Evolutionary conservation across 1,284 basidiomycete species (phyloP).

Genomic region (Ceratobasidium sp.): DNA sequence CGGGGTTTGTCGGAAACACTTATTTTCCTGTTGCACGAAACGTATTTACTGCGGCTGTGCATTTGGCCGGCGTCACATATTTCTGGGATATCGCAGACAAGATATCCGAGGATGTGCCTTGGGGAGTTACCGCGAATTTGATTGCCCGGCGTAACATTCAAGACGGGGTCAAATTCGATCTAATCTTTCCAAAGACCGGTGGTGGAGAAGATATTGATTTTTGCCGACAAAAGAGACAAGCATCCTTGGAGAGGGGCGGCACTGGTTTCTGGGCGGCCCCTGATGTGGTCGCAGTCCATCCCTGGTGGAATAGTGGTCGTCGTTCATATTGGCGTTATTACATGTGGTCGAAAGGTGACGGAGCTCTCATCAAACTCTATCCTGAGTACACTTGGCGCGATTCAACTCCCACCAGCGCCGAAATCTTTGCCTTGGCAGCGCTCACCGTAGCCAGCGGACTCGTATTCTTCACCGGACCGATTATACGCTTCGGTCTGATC

Average conservation of each 20-base stretch:
- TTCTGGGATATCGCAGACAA: constrained; percentile 69
- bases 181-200: constrained; percentile 65
- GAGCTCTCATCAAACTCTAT: constrained; percentile 58
- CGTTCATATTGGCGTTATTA: constrained; percentile 63
- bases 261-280: constrained; percentile 61
- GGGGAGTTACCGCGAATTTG: constrained; percentile 69
- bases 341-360: constrained; percentile 67
- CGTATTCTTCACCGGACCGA: constrained; percentile 36
- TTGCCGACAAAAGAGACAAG: constrained; percentile 59
- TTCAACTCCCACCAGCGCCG: constrained; percentile 59
- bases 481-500: background rate
- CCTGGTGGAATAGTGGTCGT: constrained; percentile 62
- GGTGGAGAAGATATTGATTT: constrained; percentile 71
- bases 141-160: constrained; percentile 57
- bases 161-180: constrained; percentile 58
- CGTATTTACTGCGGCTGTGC: constrained; percentile 62
- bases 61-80: constrained; percentile 63
- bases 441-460: constrained; percentile 41
- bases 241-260: constrained; percentile 50
- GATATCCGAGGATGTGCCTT: constrained; percentile 59
- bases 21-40: constrained; percentile 58
- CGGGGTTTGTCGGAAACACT: constrained; percentile 62
- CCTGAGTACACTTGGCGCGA: constrained; percentile 59
- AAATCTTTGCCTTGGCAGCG: constrained; percentile 51
- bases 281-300: constrained; percentile 58